A percentile compares a stretch with the other conserved stretches of the same genome.
phyloP scores from a whole-genome alignment of 345 rosid species.

The Aquilaria sinensis region DNA sequence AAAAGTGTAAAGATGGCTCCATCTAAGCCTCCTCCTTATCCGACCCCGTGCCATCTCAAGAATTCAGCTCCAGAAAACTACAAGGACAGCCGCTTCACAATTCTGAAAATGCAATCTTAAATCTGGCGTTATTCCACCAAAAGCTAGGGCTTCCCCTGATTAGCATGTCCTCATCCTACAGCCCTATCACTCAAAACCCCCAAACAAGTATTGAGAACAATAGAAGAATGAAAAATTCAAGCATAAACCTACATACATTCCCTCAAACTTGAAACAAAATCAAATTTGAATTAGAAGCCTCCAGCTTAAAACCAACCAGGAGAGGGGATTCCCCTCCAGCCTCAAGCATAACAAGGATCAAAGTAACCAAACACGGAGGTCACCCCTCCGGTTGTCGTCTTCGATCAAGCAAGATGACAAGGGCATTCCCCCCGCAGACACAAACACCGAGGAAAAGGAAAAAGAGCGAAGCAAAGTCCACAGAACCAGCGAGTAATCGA shows the following conservation, averaged over 20 bases:
- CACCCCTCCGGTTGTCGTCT: too few relatives aligned
- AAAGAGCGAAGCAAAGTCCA: too few relatives aligned
- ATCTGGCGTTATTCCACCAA: conserved; percentile 12
- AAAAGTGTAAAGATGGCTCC: conserved; percentile 80
- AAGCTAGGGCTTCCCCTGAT: conserved; percentile 4
- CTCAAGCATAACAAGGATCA: too few relatives aligned
- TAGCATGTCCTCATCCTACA: conserved; percentile 13
- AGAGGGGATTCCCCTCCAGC: too few relatives aligned
- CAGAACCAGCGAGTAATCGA: too few relatives aligned
- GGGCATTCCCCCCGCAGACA: too few relatives aligned
- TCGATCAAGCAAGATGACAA: too few relatives aligned
- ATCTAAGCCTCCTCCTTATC: conserved; percentile 71
- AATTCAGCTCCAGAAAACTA: conserved; percentile 12
- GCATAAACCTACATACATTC: neutral
- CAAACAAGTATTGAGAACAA: conserved; percentile 2
- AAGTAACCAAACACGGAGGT: too few relatives aligned
- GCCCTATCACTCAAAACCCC: conserved; percentile 22
- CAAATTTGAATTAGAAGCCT: too few relatives aligned
- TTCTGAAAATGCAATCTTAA: conserved; percentile 13
- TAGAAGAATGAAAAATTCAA: conserved; percentile 9
- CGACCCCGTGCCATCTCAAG: conserved; percentile 70
- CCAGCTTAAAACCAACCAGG: too few relatives aligned
- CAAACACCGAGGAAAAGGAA: too few relatives aligned
- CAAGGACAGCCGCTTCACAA: conserved; percentile 5
- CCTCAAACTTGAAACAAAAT: neutral